A percentile compares a stretch with the other conserved stretches of the same genome.
phyloP scores from a whole-genome alignment of 1,284 basidiomycete species.

The Ceratobasidium sp. region DNA sequence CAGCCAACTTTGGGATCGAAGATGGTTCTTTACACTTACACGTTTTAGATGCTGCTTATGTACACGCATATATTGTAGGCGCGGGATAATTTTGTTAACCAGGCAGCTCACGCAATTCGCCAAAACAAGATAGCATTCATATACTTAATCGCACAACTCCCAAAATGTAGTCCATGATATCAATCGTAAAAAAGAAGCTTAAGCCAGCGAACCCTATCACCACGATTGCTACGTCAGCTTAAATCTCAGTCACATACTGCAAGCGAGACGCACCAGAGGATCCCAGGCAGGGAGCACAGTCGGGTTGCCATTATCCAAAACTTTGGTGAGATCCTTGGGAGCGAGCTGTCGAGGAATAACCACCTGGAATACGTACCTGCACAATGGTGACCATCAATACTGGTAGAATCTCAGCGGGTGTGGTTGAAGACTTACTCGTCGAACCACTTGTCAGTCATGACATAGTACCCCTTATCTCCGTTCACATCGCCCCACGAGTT shows the following conservation, averaged over 20 bases:
- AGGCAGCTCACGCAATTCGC: background rate
- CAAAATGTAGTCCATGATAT: background rate
- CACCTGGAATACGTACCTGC: conserved; percentile 87
- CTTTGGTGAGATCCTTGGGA: conserved; percentile 81
- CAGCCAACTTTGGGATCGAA: background rate
- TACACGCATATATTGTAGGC: background rate
- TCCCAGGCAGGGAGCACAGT: conserved; percentile 87
- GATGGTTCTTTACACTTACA: conserved; percentile 4
- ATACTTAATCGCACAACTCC: background rate
- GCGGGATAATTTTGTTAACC: background rate
- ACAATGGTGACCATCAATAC: conserved; percentile 49
- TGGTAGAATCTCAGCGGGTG: conserved; percentile 46
- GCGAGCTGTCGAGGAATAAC: conserved; percentile 86
- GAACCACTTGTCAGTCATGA: conserved; percentile 95
- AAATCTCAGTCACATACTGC: too few relatives aligned
- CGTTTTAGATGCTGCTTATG: background rate
- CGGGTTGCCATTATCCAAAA: conserved; percentile 77
- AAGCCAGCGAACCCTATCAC: conserved; percentile 18
- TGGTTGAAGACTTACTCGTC: conserved; percentile 74
- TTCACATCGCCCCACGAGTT: conserved; percentile 91
- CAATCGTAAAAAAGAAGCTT: background rate
- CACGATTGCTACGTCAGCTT: background rate
- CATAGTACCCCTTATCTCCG: conserved; percentile 91
- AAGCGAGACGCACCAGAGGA: conserved; percentile 73
- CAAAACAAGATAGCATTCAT: conserved; percentile 13